These are phyloP conservation scores for Lathyrus aphaca DNA, from an alignment of 306 rosid species.

Conservation along the genomic window DNA sequence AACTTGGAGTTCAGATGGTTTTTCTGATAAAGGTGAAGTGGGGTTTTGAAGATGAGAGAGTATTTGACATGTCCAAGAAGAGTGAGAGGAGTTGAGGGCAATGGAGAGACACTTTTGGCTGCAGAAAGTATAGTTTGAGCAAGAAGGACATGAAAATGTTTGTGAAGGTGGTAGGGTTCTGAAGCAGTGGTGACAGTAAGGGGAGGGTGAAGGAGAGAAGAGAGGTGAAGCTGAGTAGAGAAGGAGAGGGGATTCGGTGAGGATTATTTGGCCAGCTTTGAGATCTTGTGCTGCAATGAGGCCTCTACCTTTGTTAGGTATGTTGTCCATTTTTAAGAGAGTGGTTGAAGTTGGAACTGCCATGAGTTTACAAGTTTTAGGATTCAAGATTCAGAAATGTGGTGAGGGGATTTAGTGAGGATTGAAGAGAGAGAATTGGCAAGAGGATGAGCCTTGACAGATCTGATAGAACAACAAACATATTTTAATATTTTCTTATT, in stretches of 20 bases:
- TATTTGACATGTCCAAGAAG: constrained; percentile 51
- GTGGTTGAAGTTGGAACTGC: constrained; percentile 33
- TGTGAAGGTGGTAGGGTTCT: constrained; percentile 34
- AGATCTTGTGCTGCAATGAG: constrained; percentile 52
- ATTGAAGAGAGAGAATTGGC: background rate
- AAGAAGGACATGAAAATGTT: constrained; percentile 41
- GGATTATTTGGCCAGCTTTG: constrained; percentile 60
- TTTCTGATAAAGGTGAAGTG: constrained; percentile 33
- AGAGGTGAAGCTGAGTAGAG: constrained; percentile 61
- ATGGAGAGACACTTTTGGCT: constrained; percentile 44
- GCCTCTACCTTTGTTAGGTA: constrained; percentile 60
- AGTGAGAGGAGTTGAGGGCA: constrained; percentile 47
- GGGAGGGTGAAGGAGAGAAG: background rate
- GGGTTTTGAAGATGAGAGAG: constrained; percentile 35
- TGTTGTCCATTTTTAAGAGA: constrained; percentile 39
- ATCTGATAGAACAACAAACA: background rate
- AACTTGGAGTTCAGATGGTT: constrained; percentile 54
- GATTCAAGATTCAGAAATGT: background rate
- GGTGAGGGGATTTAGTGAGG: background rate
- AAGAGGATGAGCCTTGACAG: background rate
- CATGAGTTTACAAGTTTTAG: constrained; percentile 4
- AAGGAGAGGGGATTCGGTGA: constrained; percentile 63
- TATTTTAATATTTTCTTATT: background rate
- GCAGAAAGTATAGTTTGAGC: constrained; percentile 52
- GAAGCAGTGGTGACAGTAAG: constrained; percentile 66